phyloP scores from a whole-genome alignment of 208 protist species.

The Leishmania turanica region DNA sequence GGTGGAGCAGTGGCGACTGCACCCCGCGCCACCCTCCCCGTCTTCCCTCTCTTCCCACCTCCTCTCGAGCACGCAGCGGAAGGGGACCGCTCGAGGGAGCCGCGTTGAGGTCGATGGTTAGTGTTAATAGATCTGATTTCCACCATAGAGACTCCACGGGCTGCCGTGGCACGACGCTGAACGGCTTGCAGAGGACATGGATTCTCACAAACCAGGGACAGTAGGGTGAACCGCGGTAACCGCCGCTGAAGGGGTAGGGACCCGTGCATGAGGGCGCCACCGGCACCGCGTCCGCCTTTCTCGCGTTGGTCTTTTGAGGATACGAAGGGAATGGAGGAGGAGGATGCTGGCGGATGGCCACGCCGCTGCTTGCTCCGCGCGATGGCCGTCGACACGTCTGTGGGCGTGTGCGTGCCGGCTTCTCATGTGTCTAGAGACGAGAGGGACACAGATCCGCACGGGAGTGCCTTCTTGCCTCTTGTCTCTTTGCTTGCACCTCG shows the following conservation, averaged over 20 bases:
- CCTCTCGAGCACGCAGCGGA: background rate
- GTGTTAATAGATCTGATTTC: background rate
- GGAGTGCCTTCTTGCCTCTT: background rate
- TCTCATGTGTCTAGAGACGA: background rate
- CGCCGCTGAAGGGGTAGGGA: background rate
- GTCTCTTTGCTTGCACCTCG: background rate
- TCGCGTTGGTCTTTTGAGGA: background rate
- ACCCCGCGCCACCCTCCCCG: background rate
- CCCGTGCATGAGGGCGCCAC: background rate
- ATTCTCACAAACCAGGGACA: background rate
- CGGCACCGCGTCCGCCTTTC: background rate
- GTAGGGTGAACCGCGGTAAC: too few species aligned
- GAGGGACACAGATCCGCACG: background rate
- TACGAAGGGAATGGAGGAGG: background rate
- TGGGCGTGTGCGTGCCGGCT: background rate
- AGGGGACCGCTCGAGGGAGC: background rate
- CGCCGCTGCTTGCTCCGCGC: background rate
- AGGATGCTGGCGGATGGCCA: background rate
- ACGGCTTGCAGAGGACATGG: background rate
- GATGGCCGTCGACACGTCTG: background rate
- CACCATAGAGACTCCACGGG: background rate
- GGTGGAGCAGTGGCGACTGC: background rate
- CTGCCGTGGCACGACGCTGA: background rate
- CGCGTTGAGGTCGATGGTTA: background rate
- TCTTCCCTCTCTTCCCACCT: background rate